phyloP scores from a whole-genome alignment of 192 early-diverging fungal genomes.

The Glomus cerebriforme region DNA sequence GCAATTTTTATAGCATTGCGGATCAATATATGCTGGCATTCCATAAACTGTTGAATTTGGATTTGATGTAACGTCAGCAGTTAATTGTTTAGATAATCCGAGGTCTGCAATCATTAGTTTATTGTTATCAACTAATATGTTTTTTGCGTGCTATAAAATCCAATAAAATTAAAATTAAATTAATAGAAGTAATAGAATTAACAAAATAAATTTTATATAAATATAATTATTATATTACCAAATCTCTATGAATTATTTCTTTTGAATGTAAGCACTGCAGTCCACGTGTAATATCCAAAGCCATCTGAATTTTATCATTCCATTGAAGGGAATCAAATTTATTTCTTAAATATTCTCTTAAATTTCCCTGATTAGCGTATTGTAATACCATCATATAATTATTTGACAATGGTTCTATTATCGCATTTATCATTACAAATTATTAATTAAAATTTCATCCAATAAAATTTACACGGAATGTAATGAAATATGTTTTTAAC shows the following conservation, averaged over 20 bases:
- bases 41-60: not conserved
- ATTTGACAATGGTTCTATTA: not conserved
- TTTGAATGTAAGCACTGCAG: not conserved
- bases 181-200: not conserved
- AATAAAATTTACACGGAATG: not conserved
- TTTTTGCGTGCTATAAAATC: constrained; percentile 23
- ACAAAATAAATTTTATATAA: not conserved
- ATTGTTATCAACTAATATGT: constrained; percentile 13
- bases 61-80: not conserved
- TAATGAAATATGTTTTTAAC: not conserved
- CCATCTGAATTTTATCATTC: not conserved
- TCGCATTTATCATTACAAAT: too few relatives aligned
- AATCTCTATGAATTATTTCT: constrained; percentile 21
- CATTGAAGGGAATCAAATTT: not conserved
- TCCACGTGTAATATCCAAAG: constrained; percentile 1
- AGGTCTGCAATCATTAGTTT: constrained; percentile 10
- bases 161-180: too few relatives aligned
- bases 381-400: not conserved
- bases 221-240: constrained; percentile 2
- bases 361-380: constrained; percentile 8
- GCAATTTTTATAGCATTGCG: not conserved
- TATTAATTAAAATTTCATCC: not conserved
- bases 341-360: constrained; percentile 15
- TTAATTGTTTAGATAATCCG: constrained; percentile 1
- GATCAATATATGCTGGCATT: constrained; percentile 4